A percentile compares a stretch with the other conserved stretches of the same genome.
These are phyloP conservation scores for Lentinula boryana DNA, from an alignment of 768 basidiomycete species.

Conservation along the genomic window DNA sequence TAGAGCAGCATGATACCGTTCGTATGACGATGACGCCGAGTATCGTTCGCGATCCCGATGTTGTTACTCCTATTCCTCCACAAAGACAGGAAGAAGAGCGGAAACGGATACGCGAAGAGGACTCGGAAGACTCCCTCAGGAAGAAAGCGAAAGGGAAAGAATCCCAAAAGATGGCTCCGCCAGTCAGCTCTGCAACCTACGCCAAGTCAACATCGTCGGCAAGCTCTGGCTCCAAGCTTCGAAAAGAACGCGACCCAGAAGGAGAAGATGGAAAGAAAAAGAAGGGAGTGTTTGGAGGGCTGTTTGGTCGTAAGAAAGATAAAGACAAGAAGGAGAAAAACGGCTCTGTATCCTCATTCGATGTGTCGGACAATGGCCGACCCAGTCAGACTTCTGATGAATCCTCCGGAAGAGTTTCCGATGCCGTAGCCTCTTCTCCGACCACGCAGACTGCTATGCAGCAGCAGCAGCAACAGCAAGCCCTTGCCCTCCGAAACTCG, in stretches of 20 bases:
- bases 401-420: slow-evolving; percentile 41
- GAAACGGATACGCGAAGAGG: slow-evolving; percentile 45
- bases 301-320: slow-evolving; percentile 73
- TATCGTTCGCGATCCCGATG: slow-evolving; percentile 54
- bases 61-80: slow-evolving; percentile 9
- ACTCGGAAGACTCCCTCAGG: slow-evolving; percentile 28
- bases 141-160: slow-evolving; percentile 44
- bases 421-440: slow-evolving; percentile 36
- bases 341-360: slow-evolving; percentile 40
- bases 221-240: slow-evolving; percentile 30
- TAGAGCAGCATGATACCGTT: slow-evolving; percentile 65
- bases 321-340: slow-evolving; percentile 48
- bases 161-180: slow-evolving; percentile 37
- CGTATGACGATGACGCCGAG: slow-evolving; percentile 75
- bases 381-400: slow-evolving; percentile 50
- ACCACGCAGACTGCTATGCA: slow-evolving; percentile 48
- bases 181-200: slow-evolving; percentile 36
- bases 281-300: slow-evolving; percentile 63
- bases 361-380: slow-evolving; percentile 37
- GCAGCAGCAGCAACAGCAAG: slow-evolving; percentile 47
- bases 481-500: slow-evolving; percentile 19
- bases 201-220: slow-evolving; percentile 16
- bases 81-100: slow-evolving; percentile 45
- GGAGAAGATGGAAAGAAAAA: slow-evolving; percentile 49
- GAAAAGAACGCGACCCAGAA: slow-evolving; percentile 34